These are phyloP conservation scores for Pseudogymnoascus sp. DNA, from an alignment of 2,329 filamentous ascomycete species.

Conservation along the genomic window DNA sequence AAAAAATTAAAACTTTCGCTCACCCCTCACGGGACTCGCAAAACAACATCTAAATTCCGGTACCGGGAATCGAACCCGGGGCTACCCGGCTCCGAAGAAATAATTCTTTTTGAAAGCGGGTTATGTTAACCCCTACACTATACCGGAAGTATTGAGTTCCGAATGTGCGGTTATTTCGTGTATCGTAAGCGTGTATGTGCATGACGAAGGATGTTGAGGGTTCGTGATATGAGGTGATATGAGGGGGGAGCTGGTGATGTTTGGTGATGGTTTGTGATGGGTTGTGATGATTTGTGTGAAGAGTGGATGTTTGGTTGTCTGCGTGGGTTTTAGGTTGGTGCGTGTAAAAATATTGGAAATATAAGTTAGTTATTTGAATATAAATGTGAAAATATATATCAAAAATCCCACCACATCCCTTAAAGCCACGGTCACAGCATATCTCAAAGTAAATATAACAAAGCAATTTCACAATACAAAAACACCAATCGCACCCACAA, in stretches of 20 bases:
- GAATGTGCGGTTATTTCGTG: background rate
- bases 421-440: background rate
- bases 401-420: too few species aligned
- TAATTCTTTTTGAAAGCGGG: constrained; percentile 10
- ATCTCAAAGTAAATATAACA: background rate
- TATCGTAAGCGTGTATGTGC: background rate
- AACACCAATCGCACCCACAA: background rate
- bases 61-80: constrained; percentile 14
- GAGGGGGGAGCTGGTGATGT: too few species aligned
- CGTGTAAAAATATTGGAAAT: too few species aligned
- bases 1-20: background rate
- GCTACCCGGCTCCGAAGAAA: constrained; percentile 9
- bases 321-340: too few species aligned
- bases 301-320: too few species aligned
- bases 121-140: constrained; percentile 14
- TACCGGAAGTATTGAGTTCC: constrained; percentile 9
- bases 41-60: constrained; percentile 9
- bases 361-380: too few species aligned
- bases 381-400: too few species aligned
- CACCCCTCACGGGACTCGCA: background rate
- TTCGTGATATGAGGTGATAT: too few species aligned
- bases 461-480: background rate
- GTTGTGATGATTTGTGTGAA: too few species aligned
- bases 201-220: too few species aligned
- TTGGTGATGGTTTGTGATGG: too few species aligned